These are phyloP conservation scores for Gonapodya sp. DNA, from an alignment of 192 early-diverging fungal species.

Conservation along the genomic window DNA sequence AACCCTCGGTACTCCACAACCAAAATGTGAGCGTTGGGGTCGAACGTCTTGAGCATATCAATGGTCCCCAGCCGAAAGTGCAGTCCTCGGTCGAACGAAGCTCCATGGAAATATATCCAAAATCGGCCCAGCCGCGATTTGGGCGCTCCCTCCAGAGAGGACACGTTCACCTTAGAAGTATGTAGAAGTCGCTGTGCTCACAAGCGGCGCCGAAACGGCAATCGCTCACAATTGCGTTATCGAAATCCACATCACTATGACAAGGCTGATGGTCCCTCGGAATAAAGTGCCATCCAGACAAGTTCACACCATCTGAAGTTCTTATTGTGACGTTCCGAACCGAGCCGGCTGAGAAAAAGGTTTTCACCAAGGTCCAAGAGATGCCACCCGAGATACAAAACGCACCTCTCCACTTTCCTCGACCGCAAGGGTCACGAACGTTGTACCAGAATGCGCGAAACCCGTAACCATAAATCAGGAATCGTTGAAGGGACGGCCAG, in stretches of 20 bases:
- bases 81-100: neutral
- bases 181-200: no score
- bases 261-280: neutral
- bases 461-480: neutral
- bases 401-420: neutral
- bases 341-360: neutral
- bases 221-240: neutral
- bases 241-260: neutral
- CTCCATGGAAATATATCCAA: neutral
- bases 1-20: slow-evolving; percentile 48
- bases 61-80: neutral
- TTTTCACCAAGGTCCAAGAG: neutral
- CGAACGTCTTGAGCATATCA: neutral
- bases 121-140: no score
- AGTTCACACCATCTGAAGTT: neutral
- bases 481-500: neutral
- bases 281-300: neutral
- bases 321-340: neutral
- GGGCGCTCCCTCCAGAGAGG: no score
- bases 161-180: no score
- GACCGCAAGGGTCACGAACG: neutral
- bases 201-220: no score
- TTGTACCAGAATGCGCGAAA: neutral
- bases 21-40: slow-evolving; percentile 24
- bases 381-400: no score